A percentile compares a stretch with the other conserved stretches of the same genome.
phyloP scores from a whole-genome alignment of 306 rosid genomes.

The Betula pendula region DNA sequence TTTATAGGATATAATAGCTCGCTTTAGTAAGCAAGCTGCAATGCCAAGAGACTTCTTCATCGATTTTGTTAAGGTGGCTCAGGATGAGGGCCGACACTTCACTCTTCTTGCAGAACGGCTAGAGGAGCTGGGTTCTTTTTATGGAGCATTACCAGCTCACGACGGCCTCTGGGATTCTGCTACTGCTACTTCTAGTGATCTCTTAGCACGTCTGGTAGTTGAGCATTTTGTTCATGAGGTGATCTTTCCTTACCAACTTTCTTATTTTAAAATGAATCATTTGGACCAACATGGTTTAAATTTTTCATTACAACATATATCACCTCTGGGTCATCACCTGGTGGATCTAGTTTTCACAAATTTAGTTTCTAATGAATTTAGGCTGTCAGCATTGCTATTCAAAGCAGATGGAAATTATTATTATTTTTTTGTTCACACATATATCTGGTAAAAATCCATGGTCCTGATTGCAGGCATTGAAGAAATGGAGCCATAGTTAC shows the following conservation, averaged over 20 bases:
- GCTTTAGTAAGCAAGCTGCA: slow-evolving; percentile 75
- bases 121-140: slow-evolving; percentile 69
- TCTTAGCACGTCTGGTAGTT: slow-evolving; percentile 72
- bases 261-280: neutral
- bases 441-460: neutral
- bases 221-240: slow-evolving; percentile 96
- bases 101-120: slow-evolving; percentile 71
- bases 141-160: slow-evolving; percentile 79
- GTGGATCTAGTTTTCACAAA: slow-evolving; percentile 34
- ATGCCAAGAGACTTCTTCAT: slow-evolving; percentile 88
- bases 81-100: slow-evolving; percentile 86
- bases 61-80: slow-evolving; percentile 84
- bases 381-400: neutral
- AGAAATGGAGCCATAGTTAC: neutral
- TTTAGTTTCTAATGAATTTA: neutral
- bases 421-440: neutral
- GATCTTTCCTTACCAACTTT: slow-evolving; percentile 20
- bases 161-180: slow-evolving; percentile 97
- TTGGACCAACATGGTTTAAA: neutral
- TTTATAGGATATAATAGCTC: slow-evolving; percentile 84
- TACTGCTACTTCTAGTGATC: slow-evolving; percentile 65
- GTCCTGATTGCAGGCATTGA: neutral
- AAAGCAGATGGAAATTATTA: slow-evolving; percentile 5
- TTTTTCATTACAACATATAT: too few relatives aligned
- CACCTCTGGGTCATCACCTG: neutral